Conservation (phyloP, 176 grass and related monocot genomes). For the Triticum turgidum region DNA sequence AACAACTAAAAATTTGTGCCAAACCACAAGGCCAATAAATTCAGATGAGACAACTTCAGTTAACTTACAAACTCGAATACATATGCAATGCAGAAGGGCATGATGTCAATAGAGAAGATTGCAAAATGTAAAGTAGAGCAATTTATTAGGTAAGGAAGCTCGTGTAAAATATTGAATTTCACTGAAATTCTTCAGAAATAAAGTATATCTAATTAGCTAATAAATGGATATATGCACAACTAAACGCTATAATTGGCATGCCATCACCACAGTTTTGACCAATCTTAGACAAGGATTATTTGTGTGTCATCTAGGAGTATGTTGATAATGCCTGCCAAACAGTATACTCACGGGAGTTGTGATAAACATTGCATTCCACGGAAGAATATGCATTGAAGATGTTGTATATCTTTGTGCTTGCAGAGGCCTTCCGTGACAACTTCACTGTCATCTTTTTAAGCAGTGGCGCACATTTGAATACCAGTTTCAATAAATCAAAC, state of each 20-base stretch:
- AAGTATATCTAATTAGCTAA: neutral
- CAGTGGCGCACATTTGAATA: neutral
- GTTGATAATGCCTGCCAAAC: neutral
- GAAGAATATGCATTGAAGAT: neutral
- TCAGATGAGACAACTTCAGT: neutral
- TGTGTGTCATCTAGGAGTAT: neutral
- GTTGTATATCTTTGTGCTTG: neutral
- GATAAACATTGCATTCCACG: neutral
- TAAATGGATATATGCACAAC: neutral
- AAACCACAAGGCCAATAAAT: neutral
- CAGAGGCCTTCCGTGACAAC: neutral
- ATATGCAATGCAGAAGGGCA: neutral
- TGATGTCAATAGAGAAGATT: neutral
- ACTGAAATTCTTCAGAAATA: neutral
- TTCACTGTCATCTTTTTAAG: neutral
- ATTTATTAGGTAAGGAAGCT: neutral
- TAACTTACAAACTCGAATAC: neutral
- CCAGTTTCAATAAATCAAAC: neutral
- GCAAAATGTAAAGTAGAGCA: neutral
- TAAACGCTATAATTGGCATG: neutral
- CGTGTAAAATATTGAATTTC: neutral
- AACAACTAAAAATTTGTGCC: neutral
- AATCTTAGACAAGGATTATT: neutral
- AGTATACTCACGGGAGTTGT: neutral
- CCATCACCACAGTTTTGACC: neutral